Evolutionary conservation across 371 early-diverging fungal species (phyloP).

Genomic region (Thermomucor indicae-seudaticae): DNA sequence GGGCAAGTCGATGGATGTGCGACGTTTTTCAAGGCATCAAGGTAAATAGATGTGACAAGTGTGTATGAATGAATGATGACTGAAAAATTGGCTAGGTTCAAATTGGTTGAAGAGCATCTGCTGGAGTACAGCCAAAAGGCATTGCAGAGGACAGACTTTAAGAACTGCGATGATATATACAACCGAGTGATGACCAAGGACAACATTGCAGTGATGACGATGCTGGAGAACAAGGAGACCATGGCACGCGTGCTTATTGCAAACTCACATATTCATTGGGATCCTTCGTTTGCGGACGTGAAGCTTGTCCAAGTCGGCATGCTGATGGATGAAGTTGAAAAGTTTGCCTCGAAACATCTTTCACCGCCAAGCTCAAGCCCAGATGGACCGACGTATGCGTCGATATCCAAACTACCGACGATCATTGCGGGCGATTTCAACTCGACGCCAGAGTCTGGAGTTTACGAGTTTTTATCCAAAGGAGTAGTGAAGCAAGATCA

Average conservation of each 20-base stretch:
- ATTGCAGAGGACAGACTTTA: conserved; percentile 82
- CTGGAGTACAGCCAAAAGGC: conserved; percentile 95
- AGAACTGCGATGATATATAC: conserved; percentile 89
- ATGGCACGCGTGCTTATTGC: conserved; percentile 74
- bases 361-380: conserved; percentile 23
- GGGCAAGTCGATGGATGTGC: conserved; percentile 97
- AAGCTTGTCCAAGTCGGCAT: conserved; percentile 97
- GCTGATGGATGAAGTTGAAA: conserved; percentile 87
- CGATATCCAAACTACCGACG: conserved; percentile 51
- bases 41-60: conserved; percentile 43
- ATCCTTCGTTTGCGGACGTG: conserved; percentile 92
- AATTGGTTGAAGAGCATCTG: conserved; percentile 70
- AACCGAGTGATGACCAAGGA: conserved; percentile 96
- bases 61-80: neutral
- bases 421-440: conserved; percentile 98
- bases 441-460: conserved; percentile 87
- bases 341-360: conserved; percentile 45
- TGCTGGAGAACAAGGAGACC: conserved; percentile 82
- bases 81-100: conserved; percentile 50
- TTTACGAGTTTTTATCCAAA: conserved; percentile 84
- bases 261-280: conserved; percentile 96
- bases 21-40: conserved; percentile 88
- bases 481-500: conserved; percentile 74
- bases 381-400: conserved; percentile 16
- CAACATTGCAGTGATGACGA: conserved; percentile 88